A percentile compares a stretch with the other conserved stretches of the same genome.
Evolutionary conservation across 768 basidiomycete genomes (phyloP).

Genomic region (Lactarius psammicola): DNA sequence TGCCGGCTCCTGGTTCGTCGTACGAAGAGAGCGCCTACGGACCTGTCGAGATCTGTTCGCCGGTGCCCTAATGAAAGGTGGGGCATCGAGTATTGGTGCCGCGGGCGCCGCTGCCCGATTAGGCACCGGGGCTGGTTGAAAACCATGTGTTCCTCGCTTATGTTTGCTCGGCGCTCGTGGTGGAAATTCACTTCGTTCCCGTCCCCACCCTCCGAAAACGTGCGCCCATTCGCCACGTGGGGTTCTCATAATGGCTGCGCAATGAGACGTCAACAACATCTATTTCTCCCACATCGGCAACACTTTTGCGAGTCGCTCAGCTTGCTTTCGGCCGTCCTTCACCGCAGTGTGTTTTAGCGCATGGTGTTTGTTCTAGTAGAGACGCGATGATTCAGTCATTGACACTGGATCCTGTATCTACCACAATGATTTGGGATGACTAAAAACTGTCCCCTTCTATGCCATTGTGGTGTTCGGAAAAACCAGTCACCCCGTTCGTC

Average conservation of each 20-base stretch:
- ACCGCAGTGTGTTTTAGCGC: background rate
- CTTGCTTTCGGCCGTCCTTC: background rate
- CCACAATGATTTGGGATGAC: background rate
- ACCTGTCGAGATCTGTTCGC: constrained; percentile 39
- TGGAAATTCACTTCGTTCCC: background rate
- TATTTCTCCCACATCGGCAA: background rate
- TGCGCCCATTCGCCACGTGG: background rate
- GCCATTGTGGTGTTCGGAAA: background rate
- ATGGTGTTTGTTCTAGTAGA: background rate
- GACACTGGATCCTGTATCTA: constrained; percentile 3
- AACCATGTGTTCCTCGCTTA: background rate
- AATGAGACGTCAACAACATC: background rate
- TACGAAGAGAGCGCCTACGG: constrained; percentile 61
- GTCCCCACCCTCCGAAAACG: background rate
- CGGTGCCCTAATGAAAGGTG: constrained; percentile 34
- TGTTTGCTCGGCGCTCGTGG: background rate
- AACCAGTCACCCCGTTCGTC: constrained; percentile 54
- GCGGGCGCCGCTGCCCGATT: constrained; percentile 28
- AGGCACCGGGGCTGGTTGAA: constrained; percentile 22
- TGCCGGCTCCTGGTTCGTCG: constrained; percentile 79
- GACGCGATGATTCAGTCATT: background rate
- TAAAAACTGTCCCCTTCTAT: background rate
- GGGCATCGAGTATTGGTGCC: constrained; percentile 30
- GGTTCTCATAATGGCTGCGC: background rate
- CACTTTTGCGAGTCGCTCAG: background rate